phyloP scores from a whole-genome alignment of 2,329 filamentous ascomycete genomes.

The Cordyceps cateniannulata region DNA sequence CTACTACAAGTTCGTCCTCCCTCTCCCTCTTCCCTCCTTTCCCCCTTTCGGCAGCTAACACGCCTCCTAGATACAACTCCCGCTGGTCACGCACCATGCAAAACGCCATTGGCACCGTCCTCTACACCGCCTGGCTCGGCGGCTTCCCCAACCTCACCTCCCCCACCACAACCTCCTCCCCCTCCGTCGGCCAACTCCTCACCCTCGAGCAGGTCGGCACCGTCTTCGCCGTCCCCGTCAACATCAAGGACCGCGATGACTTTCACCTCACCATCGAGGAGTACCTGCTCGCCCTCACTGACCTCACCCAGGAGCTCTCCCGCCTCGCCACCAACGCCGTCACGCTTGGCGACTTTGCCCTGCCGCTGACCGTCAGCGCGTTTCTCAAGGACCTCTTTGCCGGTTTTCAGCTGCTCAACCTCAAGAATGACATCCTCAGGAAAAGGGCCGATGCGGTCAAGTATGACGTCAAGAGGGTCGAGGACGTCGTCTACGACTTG shows the following conservation, averaged over 20 bases:
- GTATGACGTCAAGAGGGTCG: conserved; percentile 95
- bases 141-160: conserved; percentile 46
- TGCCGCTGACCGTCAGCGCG: conserved; percentile 79
- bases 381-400: conserved; percentile 95
- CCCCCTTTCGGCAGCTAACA: not conserved
- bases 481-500: conserved; percentile 96
- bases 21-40: not conserved
- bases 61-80: conserved; percentile 59
- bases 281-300: conserved; percentile 83
- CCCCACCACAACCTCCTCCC: conserved; percentile 44
- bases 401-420: conserved; percentile 92
- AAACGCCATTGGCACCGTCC: conserved; percentile 57
- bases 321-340: conserved; percentile 92
- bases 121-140: conserved; percentile 69
- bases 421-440: conserved; percentile 90
- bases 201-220: conserved; percentile 83
- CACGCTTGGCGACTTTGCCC: conserved; percentile 78
- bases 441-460: conserved; percentile 90
- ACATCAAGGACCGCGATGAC: conserved; percentile 79
- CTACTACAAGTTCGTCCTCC: conserved; percentile 74
- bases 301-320: conserved; percentile 82
- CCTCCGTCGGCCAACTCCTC: conserved; percentile 57
- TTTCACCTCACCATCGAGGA: conserved; percentile 98
- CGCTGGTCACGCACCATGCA: conserved; percentile 83
- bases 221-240: conserved; percentile 77